Percentiles rank a stretch among this genome's conserved stretches.
phyloP scores from a whole-genome alignment of 2,329 filamentous ascomycete genomes.

The Venturia aucupariae region DNA sequence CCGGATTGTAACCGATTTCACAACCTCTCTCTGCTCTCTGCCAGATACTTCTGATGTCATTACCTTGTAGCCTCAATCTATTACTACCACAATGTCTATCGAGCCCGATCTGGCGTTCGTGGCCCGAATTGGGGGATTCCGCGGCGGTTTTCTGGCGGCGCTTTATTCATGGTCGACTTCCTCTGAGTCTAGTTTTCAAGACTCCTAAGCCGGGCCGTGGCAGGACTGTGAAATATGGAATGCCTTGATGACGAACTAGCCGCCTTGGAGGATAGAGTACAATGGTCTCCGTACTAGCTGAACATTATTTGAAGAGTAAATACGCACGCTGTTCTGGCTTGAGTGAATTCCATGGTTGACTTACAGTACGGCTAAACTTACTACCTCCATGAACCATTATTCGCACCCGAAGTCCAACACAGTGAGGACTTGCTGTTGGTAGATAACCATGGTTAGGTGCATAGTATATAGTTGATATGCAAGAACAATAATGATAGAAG shows the following conservation, averaged over 20 bases:
- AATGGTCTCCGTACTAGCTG: not conserved
- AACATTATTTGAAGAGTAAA: not conserved
- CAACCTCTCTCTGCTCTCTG: not conserved
- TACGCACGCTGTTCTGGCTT: too few species aligned
- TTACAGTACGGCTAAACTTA: too few species aligned
- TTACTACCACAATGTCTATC: not conserved
- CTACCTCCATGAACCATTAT: not conserved
- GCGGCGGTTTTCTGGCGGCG: not conserved
- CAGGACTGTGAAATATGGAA: not conserved
- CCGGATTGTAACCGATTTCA: not conserved
- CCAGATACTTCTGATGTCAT: not conserved
- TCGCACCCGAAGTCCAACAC: not conserved
- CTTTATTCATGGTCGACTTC: not conserved
- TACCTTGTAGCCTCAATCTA: not conserved
- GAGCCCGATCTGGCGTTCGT: not conserved
- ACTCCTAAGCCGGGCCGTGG: not conserved
- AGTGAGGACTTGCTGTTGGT: not conserved
- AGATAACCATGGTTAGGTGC: not conserved
- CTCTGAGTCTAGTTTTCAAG: not conserved
- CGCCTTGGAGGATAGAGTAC: not conserved
- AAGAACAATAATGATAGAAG: not conserved
- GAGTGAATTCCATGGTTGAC: too few species aligned
- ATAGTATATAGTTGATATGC: not conserved
- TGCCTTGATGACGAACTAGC: not conserved
- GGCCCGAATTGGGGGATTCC: not conserved